phyloP scores from a whole-genome alignment of 202 grass and related monocot species.

The Schoenoplectus triqueter region DNA sequence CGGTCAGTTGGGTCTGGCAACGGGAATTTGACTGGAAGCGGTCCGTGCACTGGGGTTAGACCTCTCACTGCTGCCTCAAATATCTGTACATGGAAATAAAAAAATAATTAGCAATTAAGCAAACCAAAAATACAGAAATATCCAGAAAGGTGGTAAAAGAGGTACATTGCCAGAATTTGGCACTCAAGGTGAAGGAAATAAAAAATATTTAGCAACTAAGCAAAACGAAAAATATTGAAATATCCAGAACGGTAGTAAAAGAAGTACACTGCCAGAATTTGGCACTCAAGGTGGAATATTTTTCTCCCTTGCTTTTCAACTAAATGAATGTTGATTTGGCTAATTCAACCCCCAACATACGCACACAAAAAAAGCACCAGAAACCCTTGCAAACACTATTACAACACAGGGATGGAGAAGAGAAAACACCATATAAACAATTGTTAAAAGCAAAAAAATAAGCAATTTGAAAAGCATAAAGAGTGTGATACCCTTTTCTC shows the following conservation, averaged over 20 bases:
- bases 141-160: background rate
- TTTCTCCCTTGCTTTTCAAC: background rate
- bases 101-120: slow-evolving; percentile 1
- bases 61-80: slow-evolving; percentile 72
- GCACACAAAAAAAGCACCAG: background rate
- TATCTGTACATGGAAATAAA: slow-evolving; percentile 45
- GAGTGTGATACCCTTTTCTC: background rate
- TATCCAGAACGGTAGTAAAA: too few relatives aligned
- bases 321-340: too few relatives aligned
- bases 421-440: background rate
- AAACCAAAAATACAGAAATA: background rate
- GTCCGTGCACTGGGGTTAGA: slow-evolving; percentile 61
- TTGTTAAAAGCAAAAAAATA: background rate
- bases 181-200: too few relatives aligned
- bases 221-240: too few relatives aligned
- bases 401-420: background rate
- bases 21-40: slow-evolving; percentile 72
- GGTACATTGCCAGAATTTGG: too few relatives aligned
- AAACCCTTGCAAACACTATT: background rate
- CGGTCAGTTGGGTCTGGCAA: slow-evolving; percentile 65
- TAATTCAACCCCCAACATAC: background rate
- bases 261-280: too few relatives aligned
- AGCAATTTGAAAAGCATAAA: background rate
- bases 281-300: too few relatives aligned
- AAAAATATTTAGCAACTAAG: too few relatives aligned